Base-by-base conservation (phyloP, 1,139 yeast species). In the Candida buenavistaensis region DNA sequence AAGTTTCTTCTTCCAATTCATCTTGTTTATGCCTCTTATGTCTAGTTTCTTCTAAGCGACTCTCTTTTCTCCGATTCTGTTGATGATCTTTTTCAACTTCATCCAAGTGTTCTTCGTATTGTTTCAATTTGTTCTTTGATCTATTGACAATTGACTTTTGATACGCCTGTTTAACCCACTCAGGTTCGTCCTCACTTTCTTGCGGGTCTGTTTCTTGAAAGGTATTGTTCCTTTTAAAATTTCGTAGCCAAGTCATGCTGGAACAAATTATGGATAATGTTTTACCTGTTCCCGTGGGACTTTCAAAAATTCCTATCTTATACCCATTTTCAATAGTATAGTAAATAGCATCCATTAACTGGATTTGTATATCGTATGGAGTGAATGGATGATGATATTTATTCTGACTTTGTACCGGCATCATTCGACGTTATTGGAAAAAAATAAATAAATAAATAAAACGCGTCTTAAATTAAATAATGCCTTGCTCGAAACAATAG, bases 231-330 rank as follows among this genome's bases (percentile, higher is more conserved):
- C 54, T 55, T 50, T 81, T 82, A 45, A 75, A 65, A 26, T 79
- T 74, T 33, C 97, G 63, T 9, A 90, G 64, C 96, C 96, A 90
- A 0, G 94, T 78, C 78, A 90, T 73, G 0, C 94, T 68, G 0
- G 95, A 79, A 52, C 97, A 92, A 2, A 90, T 85, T 28, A 90
- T 62, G 1, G 96, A 87, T 6, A 90, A 63, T 0, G 97, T 89
- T 58, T 90, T 90, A 4, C 97, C 97, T 1, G 94, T 86, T 3
- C 97, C 98, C 0, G 98, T 90, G 0, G 98, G 97, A 44, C 95
- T 83, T 55, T 90, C 97, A 51, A 90, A 84, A 6, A 90, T 66
- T 0, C 95, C 96, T 2, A 90, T 66, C 52, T 83, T 86, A 54
- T 71, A 78, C 19, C 68, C 67, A 11, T 64, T 60, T 8, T 72